Conservation (phyloP, 2,329 filamentous ascomycete species). For the Fusarium illudens region DNA sequence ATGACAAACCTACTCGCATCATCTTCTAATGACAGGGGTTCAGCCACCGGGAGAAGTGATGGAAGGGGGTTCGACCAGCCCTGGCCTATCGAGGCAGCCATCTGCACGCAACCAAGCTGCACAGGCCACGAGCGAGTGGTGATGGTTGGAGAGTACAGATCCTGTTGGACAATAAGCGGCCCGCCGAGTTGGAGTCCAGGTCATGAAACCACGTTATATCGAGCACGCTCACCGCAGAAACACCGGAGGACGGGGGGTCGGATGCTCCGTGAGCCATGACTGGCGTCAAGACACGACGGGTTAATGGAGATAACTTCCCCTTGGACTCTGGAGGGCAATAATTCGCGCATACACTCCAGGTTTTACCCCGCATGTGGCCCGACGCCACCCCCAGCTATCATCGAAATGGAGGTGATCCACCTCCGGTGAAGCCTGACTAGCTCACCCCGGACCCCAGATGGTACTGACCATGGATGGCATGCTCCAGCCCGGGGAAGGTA, state of each 20-base stretch:
- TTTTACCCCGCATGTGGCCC: conserved; percentile 21
- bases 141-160: background rate
- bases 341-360: conserved; percentile 10
- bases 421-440: conserved; percentile 10
- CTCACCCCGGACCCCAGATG: conserved; percentile 12
- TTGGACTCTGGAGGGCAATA: conserved; percentile 20
- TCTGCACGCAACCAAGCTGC: background rate
- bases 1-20: conserved; percentile 9
- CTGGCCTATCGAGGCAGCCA: conserved; percentile 16
- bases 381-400: conserved; percentile 20
- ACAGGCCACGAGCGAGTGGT: background rate
- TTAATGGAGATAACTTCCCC: conserved; percentile 9
- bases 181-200: background rate
- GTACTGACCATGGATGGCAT: background rate
- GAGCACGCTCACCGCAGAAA: background rate
- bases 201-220: conserved; percentile 8
- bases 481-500: background rate
- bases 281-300: too few relatives aligned
- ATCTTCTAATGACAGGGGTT: background rate
- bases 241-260: background rate
- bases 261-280: too few relatives aligned
- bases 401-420: conserved; percentile 13
- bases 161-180: background rate
- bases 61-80: conserved; percentile 25
- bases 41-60: conserved; percentile 19